Base-by-base conservation (phyloP, 805 yeast species). In the Zygosaccharomyces bisporus region DNA sequence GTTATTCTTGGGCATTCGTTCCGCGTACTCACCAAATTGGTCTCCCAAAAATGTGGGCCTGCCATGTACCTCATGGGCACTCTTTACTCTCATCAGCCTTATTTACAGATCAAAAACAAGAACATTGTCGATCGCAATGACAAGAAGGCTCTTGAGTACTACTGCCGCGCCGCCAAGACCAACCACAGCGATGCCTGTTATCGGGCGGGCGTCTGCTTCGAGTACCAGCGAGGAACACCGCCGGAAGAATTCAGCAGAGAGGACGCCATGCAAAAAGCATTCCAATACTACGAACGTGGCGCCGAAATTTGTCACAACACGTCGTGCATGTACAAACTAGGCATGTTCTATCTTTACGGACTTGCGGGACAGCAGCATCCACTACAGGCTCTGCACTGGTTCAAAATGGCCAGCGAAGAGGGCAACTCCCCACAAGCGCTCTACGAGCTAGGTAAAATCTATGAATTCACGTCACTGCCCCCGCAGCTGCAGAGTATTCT, bases 321-420 rank as follows among this genome's bases (percentile, higher is more conserved):
- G 3, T 74, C 80, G 10, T 80, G 88, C 17, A 82, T 83, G 86
- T 83, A 81, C 65, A 82, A 83, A 61, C 64, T 84, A 13, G 93
- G 89, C 4, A 75, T 81, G 77, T 71, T 81, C 36, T 70, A 74
- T 52, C 68, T 81, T 13, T 71, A 76, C 13, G 83, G 83, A 2
- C 56, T 74, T 2, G 40, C 46, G 10, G 42, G 34, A 13, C 41
- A 66, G 68, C 18, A 70, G 67, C 47, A 71, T 35, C 67, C 74
- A 10, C 53, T 60, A 32, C 69, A 68, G 46, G 76, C 82, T 2
- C 50, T 79, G 6, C 56, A 67, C 18, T 79, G 83, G 82, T 68
- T 79, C 17, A 61, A 68, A 41, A 68, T 73, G 37, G 83, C 84
- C 1, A 69, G 74, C 3, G 67, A 64, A 14, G 47, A 44, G 19